A percentile compares a stretch with the other conserved stretches of the same genome.
These are phyloP conservation scores for Agrocybe praecox DNA, from an alignment of 768 basidiomycete genomes.

Conservation along the genomic window DNA sequence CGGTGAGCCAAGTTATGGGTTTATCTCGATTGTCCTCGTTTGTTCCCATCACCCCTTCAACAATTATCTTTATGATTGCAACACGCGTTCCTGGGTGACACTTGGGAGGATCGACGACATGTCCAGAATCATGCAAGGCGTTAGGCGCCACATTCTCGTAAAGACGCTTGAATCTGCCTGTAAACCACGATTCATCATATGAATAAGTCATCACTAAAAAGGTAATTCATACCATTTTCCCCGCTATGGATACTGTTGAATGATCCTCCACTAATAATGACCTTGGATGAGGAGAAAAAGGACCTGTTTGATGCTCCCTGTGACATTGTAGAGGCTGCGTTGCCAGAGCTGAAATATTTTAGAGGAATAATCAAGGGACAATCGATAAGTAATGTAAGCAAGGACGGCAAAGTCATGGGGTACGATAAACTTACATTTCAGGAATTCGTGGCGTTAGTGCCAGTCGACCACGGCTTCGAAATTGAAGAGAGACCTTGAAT, in stretches of 20 bases:
- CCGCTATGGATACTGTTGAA: too few relatives aligned
- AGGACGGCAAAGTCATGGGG: background rate
- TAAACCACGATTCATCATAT: too few relatives aligned
- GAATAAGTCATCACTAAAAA: too few relatives aligned
- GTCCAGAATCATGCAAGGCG: background rate
- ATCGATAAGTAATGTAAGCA: too few relatives aligned
- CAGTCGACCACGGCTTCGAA: conserved; percentile 89
- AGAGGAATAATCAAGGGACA: too few relatives aligned
- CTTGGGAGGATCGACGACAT: background rate
- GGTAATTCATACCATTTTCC: too few relatives aligned
- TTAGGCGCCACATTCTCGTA: background rate
- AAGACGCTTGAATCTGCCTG: background rate
- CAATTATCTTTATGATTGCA: background rate
- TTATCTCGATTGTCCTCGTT: background rate
- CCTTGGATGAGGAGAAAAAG: too few relatives aligned
- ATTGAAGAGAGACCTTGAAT: conserved; percentile 76
- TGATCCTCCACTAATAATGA: too few relatives aligned
- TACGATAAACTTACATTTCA: conserved; percentile 68
- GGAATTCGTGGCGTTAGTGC: conserved; percentile 87
- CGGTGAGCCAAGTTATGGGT: background rate
- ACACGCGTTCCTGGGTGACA: background rate
- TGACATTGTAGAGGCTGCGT: too few relatives aligned
- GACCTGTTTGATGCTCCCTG: too few relatives aligned
- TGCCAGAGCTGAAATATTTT: too few relatives aligned
- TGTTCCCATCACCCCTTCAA: background rate